Percentiles rank a stretch among this genome's conserved stretches.
phyloP scores from a whole-genome alignment of 768 basidiomycete species.

The Termitomyces eurrhizus region DNA sequence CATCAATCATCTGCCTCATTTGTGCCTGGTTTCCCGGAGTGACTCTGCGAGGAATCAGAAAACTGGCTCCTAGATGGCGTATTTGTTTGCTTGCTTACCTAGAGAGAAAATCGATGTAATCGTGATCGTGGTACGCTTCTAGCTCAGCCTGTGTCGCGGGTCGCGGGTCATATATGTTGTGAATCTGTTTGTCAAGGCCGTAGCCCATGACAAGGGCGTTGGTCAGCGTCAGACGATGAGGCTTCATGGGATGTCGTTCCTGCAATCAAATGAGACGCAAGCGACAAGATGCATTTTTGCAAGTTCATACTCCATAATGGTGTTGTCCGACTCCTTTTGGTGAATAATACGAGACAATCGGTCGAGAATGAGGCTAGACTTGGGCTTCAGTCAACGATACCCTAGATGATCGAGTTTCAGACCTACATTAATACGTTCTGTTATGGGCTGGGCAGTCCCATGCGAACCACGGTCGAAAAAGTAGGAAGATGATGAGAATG shows the following conservation, averaged over 20 bases:
- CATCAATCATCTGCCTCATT: slow-evolving; percentile 76
- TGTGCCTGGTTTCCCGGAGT: slow-evolving; percentile 68
- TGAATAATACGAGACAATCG: slow-evolving; percentile 94
- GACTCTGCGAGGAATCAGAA: slow-evolving; percentile 48
- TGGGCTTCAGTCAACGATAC: not conserved
- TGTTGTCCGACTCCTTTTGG: slow-evolving; percentile 92
- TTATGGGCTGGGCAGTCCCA: slow-evolving; percentile 74
- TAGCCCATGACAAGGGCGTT: slow-evolving; percentile 96
- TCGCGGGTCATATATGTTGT: slow-evolving; percentile 86
- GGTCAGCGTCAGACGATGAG: slow-evolving; percentile 91
- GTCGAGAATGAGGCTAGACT: slow-evolving; percentile 69
- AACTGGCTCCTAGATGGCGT: not conserved
- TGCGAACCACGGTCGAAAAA: slow-evolving; percentile 72
- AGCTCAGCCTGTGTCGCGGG: slow-evolving; percentile 88
- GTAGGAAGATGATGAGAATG: slow-evolving; percentile 72
- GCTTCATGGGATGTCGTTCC: slow-evolving; percentile 99
- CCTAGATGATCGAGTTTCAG: not conserved
- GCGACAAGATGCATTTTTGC: no score
- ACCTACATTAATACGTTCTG: slow-evolving; percentile 74
- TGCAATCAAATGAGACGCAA: slow-evolving; percentile 24
- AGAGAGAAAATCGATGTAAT: slow-evolving; percentile 95
- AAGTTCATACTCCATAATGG: slow-evolving; percentile 83
- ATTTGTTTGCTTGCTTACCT: slow-evolving; percentile 43
- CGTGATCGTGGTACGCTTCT: slow-evolving; percentile 87
- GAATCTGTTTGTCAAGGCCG: slow-evolving; percentile 92